Conservation (phyloP, 371 early-diverging fungal species). For the Scutellospora calospora region DNA sequence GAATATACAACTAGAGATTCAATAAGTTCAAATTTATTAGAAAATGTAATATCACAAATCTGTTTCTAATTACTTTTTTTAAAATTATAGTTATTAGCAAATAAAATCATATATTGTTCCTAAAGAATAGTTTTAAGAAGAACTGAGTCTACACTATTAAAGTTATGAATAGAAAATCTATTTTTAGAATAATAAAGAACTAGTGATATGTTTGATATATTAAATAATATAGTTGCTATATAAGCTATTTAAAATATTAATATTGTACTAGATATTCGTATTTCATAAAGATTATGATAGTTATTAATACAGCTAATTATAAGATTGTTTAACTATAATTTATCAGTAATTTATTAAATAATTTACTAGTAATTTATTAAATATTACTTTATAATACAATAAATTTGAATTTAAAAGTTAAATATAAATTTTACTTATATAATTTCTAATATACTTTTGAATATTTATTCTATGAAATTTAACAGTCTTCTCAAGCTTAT, state of each 20-base stretch:
- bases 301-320: background rate
- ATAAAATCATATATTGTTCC: no score
- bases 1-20: background rate
- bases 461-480: background rate
- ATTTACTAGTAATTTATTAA: no score
- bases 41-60: no score
- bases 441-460: background rate
- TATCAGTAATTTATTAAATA: no score
- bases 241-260: background rate
- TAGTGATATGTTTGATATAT: background rate
- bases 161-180: background rate
- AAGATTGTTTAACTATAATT: background rate
- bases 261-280: background rate
- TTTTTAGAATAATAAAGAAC: background rate
- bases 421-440: background rate
- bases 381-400: background rate
- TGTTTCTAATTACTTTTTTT: no score
- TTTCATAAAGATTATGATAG: background rate
- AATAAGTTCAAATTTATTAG: no score
- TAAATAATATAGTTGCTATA: background rate
- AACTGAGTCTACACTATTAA: background rate
- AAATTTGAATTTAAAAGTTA: background rate
- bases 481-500: background rate
- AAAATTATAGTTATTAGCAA: no score
- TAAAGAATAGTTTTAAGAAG: background rate